Percentiles rank a stretch among this genome's conserved stretches.
Conservation (phyloP, 2,329 filamentous ascomycete species). For the Aspergillus sp. region DNA sequence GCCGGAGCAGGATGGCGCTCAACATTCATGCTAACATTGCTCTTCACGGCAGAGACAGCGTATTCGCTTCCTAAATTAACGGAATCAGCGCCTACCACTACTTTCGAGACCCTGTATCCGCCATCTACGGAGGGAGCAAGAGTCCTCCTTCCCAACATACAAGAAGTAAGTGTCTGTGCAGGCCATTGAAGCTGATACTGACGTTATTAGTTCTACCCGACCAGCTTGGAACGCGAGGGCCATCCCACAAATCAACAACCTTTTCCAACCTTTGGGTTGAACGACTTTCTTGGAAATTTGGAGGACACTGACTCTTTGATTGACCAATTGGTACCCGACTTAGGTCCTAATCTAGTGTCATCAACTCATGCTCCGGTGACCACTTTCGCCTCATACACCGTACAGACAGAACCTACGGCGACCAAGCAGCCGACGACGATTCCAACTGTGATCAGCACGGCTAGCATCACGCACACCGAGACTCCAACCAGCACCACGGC, state of each 20-base stretch:
- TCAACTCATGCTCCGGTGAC: too few relatives aligned
- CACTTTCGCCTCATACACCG: too few relatives aligned
- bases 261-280: slow-evolving; percentile 19
- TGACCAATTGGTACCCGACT: slow-evolving; percentile 5
- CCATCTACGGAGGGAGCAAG: slow-evolving; percentile 21
- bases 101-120: slow-evolving; percentile 34
- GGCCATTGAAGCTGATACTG: slow-evolving; percentile 1
- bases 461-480: too few relatives aligned
- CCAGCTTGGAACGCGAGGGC: slow-evolving; percentile 25
- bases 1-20: slow-evolving; percentile 16
- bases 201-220: slow-evolving; percentile 24
- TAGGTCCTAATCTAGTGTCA: not conserved
- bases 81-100: slow-evolving; percentile 8
- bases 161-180: slow-evolving; percentile 23
- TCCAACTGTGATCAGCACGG: too few relatives aligned
- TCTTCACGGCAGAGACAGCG: slow-evolving; percentile 24
- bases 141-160: slow-evolving; percentile 19
- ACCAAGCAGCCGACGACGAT: too few relatives aligned
- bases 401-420: too few relatives aligned
- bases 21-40: slow-evolving; percentile 31
- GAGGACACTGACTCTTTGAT: slow-evolving; percentile 7
- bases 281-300: slow-evolving; percentile 11
- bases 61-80: slow-evolving; percentile 19
- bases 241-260: slow-evolving; percentile 20
- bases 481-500: too few relatives aligned